A percentile compares a stretch with the other conserved stretches of the same genome.
Evolutionary conservation across 2,329 filamentous ascomycete species (phyloP).

Genomic region (Nothomitra cinnamomea): DNA sequence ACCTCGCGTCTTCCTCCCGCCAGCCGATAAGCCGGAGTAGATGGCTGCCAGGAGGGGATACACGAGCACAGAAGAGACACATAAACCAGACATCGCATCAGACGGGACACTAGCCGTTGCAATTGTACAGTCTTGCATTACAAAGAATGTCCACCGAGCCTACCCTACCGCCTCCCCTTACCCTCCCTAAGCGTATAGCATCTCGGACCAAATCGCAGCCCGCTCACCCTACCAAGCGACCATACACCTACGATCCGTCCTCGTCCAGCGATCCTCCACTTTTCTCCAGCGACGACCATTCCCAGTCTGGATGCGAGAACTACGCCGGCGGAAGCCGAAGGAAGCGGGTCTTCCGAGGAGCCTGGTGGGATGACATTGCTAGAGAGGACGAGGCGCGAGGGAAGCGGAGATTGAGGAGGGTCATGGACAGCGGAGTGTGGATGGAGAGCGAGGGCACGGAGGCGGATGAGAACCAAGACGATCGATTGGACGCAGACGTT

Average conservation of each 20-base stretch:
- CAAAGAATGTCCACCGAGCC: conserved; percentile 22
- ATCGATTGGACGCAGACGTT: neutral
- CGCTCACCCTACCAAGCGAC: conserved; percentile 29
- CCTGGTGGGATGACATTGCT: conserved; percentile 39
- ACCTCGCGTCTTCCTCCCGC: too few species aligned
- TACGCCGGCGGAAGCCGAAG: conserved; percentile 36
- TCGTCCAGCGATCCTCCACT: conserved; percentile 51
- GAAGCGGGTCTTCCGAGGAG: conserved; percentile 46
- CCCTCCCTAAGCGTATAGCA: too few species aligned
- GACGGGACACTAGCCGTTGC: too few species aligned
- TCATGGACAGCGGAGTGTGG: conserved; percentile 53
- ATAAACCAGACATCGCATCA: too few species aligned
- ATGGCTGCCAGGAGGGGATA: too few species aligned
- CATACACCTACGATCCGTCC: conserved; percentile 16
- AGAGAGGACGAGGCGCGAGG: conserved; percentile 18
- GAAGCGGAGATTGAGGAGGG: conserved; percentile 38
- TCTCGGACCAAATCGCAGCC: too few species aligned
- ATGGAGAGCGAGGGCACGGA: conserved; percentile 43
- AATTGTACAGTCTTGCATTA: too few species aligned
- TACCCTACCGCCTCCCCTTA: conserved; percentile 17
- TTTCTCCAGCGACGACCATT: conserved; percentile 51
- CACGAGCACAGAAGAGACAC: too few species aligned
- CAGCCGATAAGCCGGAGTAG: too few species aligned
- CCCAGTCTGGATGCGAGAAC: conserved; percentile 46
- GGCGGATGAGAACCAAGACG: conserved; percentile 6